Conservation (phyloP, 495 filamentous ascomycete genomes). For the Podospora australis region DNA sequence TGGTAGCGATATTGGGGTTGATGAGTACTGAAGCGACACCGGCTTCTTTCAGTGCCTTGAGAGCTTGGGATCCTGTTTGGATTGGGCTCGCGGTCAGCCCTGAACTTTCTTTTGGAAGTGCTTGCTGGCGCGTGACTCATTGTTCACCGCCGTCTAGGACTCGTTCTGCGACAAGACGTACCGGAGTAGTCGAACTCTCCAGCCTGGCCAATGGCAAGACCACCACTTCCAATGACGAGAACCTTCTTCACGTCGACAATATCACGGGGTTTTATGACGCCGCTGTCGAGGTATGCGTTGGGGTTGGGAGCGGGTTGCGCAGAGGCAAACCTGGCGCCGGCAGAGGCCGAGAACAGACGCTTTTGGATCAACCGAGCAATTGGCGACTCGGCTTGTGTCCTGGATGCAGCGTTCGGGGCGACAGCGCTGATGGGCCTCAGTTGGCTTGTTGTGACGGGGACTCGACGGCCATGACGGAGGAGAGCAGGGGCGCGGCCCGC, state of each 20-base stretch:
- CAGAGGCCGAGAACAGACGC: conserved; percentile 34
- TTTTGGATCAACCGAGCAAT: conserved; percentile 27
- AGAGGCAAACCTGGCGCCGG: conserved; percentile 24
- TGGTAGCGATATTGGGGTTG: conserved; percentile 98
- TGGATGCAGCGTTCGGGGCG: conserved; percentile 24
- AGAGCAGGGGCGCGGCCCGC: conserved; percentile 44
- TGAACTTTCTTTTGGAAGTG: not conserved
- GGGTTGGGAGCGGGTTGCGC: conserved; percentile 69
- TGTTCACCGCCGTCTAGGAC: conserved; percentile 11
- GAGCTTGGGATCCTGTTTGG: conserved; percentile 79
- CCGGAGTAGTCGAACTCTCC: conserved; percentile 99
- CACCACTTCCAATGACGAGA: conserved; percentile 91
- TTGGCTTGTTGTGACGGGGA: conserved; percentile 29
- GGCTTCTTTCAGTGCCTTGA: conserved; percentile 96
- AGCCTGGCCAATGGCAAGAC: conserved; percentile 95
- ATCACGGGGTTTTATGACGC: conserved; percentile 66
- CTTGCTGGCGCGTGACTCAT: conserved; percentile 28
- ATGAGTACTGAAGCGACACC: conserved; percentile 93
- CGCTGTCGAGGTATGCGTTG: conserved; percentile 82
- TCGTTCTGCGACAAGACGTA: too few species aligned
- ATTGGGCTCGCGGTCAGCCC: conserved; percentile 16
- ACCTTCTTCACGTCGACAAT: conserved; percentile 95
- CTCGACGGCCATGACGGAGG: conserved; percentile 42
- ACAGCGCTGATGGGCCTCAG: conserved; percentile 32
- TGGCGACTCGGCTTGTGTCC: conserved; percentile 25